Conservation (phyloP, 2,329 filamentous ascomycete genomes). For the Ceratocystiopsis minuta region DNA sequence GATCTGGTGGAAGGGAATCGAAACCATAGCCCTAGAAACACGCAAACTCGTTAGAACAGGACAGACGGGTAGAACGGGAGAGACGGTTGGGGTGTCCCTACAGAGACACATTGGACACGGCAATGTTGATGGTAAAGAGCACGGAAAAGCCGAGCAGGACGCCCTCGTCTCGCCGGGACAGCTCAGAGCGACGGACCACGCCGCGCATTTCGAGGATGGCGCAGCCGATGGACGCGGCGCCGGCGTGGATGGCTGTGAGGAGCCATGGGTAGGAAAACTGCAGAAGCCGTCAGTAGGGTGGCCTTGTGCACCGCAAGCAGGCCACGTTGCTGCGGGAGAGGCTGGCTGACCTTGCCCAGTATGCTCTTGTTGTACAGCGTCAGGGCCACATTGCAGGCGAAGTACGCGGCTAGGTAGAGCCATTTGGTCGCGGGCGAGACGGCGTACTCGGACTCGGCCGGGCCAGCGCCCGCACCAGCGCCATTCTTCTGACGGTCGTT, state of each 20-base stretch:
- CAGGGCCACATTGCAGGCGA: slow-evolving; percentile 10
- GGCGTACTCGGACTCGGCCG: slow-evolving; percentile 13
- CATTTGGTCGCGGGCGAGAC: slow-evolving; percentile 12
- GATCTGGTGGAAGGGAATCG: slow-evolving; percentile 48
- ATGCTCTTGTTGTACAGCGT: slow-evolving; percentile 12
- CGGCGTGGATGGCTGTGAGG: slow-evolving; percentile 38
- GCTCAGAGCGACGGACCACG: slow-evolving; percentile 32
- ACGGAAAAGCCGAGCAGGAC: slow-evolving; percentile 37
- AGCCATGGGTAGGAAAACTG: slow-evolving; percentile 42
- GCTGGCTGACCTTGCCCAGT: slow-evolving; percentile 3
- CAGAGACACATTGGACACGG: slow-evolving; percentile 10
- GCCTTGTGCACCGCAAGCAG: too few species aligned
- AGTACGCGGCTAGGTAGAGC: slow-evolving; percentile 12
- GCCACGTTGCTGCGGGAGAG: too few species aligned
- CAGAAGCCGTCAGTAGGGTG: too few species aligned
- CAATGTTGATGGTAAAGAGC: slow-evolving; percentile 12
- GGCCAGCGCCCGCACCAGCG: not conserved
- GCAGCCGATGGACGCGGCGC: slow-evolving; percentile 39
- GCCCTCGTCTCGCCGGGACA: slow-evolving; percentile 34
- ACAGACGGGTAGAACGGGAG: too few species aligned
- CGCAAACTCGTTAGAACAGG: slow-evolving; percentile 10
- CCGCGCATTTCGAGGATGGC: slow-evolving; percentile 31
- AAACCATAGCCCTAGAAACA: slow-evolving; percentile 14
- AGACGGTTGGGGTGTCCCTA: not conserved
- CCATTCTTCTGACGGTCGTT: not conserved